A percentile compares a stretch with the other conserved stretches of the same genome.
Evolutionary conservation across 2,329 filamentous ascomycete genomes (phyloP).

Genomic region (Fusarium coffeatum): DNA sequence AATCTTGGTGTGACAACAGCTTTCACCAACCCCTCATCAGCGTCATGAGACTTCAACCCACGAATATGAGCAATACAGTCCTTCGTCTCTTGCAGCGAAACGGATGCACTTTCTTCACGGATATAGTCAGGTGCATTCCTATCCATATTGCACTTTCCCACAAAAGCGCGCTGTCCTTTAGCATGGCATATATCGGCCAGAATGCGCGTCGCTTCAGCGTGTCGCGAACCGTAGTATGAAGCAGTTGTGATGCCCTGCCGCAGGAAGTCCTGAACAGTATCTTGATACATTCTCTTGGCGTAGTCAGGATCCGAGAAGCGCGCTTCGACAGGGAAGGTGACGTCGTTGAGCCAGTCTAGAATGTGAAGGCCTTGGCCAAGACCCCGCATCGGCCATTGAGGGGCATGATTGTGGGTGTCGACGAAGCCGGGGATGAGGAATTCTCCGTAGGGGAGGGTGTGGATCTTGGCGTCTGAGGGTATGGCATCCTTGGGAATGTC

Average conservation of each 20-base stretch:
- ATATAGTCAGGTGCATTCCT: slow-evolving; percentile 20
- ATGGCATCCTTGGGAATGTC: background rate
- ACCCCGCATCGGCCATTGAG: slow-evolving; percentile 64
- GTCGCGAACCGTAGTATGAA: slow-evolving; percentile 20
- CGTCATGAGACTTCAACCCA: background rate
- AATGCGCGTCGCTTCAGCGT: slow-evolving; percentile 18
- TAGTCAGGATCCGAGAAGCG: slow-evolving; percentile 14
- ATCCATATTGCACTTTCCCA: slow-evolving; percentile 26
- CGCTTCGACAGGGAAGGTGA: slow-evolving; percentile 64
- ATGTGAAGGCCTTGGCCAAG: slow-evolving; percentile 64
- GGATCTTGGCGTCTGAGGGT: background rate
- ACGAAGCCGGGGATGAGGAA: slow-evolving; percentile 66
- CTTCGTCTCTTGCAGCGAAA: slow-evolving; percentile 10
- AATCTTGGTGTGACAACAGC: slow-evolving; percentile 21
- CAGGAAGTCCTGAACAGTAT: slow-evolving; percentile 11
- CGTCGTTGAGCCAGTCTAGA: slow-evolving; percentile 71
- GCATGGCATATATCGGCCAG: slow-evolving; percentile 14
- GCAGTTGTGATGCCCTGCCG: slow-evolving; percentile 25
- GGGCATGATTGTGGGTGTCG: slow-evolving; percentile 76
- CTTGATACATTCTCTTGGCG: slow-evolving; percentile 7
- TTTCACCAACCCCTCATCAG: background rate
- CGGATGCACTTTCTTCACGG: background rate
- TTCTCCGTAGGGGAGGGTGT: background rate
- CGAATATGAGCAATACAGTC: slow-evolving; percentile 16
- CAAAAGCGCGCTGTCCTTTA: slow-evolving; percentile 13